Base-by-base conservation (phyloP, 164 flowering plant genomes). In the Buxus sempervirens region DNA sequence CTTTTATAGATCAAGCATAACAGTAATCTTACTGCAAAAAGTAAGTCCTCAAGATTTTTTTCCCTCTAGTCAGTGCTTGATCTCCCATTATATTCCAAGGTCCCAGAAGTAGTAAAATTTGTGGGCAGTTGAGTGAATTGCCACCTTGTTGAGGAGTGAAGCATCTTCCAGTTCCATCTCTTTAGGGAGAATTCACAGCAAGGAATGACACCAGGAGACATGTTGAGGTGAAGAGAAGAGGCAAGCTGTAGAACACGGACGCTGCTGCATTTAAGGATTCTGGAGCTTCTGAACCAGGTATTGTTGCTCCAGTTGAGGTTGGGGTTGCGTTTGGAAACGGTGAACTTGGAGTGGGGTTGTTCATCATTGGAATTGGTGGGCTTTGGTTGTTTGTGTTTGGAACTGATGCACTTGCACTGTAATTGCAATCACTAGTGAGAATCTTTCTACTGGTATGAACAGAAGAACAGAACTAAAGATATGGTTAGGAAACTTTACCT, bases 251-350 rank as follows among this genome's bases (percentile, higher is more conserved):
- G 27, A 67, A 63, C 38, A 64, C 21, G 5, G 61, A 53, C 38
- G 71, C 58, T 41, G 76, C 66, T 4, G 51, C 51, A 41, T 70
- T 28, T 45, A 70, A 65, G 10, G 89, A 74, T 38, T 63, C 64
- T 20, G 82, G 27, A 70, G 89, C 84, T 51, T 69, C 77, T 36
- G 86, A 75, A 63, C 90, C 88, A 49, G 67, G 82, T 20, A 81
- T 77, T 25, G 76, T 73, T 26, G 83, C 60, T 15, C 82, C 88
- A 16, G 73, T 75, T 25, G 86, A n/a, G n/a, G n/a, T n/a, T n/a
- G n/a, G n/a, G 78, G 66, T 73, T 82, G 60, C 66, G 9, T 82
- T 88, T 57, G 80, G 57, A 22, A 80, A 64, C 8, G 88, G 74
- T 72, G 84, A 70, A 15, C 51, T 45, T 45, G 51, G 5, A 32